Conservation (phyloP, 352 stramenopile species). For the Phytophthora parvispora region DNA sequence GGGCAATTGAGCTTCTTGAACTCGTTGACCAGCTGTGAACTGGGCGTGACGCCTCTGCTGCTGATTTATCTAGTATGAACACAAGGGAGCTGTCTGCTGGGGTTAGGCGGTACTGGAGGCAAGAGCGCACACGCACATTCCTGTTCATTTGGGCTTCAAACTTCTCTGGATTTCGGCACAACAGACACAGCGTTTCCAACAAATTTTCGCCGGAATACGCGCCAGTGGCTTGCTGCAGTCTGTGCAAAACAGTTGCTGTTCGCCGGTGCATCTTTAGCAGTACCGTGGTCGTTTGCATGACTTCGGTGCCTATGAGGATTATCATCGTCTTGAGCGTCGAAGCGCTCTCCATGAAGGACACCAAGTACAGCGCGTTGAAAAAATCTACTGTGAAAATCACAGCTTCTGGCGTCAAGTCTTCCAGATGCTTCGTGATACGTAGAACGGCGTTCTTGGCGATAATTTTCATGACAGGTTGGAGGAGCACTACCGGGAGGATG, state of each 20-base stretch:
- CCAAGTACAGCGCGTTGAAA: conserved; percentile 30
- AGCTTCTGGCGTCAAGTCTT: conserved; percentile 25
- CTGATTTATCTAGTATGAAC: conserved; percentile 4
- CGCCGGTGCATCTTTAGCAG: conserved; percentile 3
- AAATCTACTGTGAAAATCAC: conserved; percentile 35
- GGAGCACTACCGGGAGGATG: conserved; percentile 10
- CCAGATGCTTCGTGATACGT: conserved; percentile 10
- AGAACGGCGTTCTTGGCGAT: conserved; percentile 21
- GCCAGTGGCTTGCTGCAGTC: neutral
- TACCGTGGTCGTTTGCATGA: conserved; percentile 7
- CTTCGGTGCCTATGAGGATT: conserved; percentile 4
- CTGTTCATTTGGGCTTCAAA: neutral
- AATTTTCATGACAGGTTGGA: conserved; percentile 26
- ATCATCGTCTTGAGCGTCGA: conserved; percentile 5
- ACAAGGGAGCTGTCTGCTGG: conserved; percentile 2
- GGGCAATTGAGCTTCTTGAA: neutral
- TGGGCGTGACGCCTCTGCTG: neutral
- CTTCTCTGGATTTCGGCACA: conserved; percentile 13
- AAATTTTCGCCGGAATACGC: conserved; percentile 6
- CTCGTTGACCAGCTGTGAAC: neutral
- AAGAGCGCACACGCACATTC: conserved; percentile 7
- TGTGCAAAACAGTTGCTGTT: neutral
- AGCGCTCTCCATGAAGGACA: conserved; percentile 27
- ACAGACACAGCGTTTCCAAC: conserved; percentile 4
- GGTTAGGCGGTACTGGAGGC: conserved; percentile 2